phyloP scores from a whole-genome alignment of 768 basidiomycete genomes.

The Termitomyces sp. region DNA sequence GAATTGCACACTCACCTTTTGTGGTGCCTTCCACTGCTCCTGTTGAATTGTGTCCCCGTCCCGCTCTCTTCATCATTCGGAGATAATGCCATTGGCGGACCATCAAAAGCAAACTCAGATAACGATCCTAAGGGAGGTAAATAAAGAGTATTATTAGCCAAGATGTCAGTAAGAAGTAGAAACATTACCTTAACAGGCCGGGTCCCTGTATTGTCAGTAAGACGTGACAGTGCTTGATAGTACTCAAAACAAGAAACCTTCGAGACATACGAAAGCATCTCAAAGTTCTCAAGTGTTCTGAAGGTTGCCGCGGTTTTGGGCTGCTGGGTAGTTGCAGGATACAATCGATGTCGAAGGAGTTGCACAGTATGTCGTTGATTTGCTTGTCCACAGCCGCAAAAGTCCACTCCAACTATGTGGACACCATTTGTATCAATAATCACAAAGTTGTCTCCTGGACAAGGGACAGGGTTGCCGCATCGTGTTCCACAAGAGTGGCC shows the following conservation, averaged over 20 bases:
- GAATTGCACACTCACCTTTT: slow-evolving; percentile 20
- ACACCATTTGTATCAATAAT: slow-evolving; percentile 1
- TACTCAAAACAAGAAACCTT: not conserved
- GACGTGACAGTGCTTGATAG: not conserved
- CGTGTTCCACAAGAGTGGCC: slow-evolving; percentile 6
- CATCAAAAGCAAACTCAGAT: slow-evolving; percentile 2
- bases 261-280: not conserved
- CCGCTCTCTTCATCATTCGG: slow-evolving; percentile 11
- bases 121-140: slow-evolving; percentile 17
- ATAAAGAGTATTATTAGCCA: too few relatives aligned
- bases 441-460: not conserved
- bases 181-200: not conserved
- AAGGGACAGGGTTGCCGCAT: not conserved
- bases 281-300: not conserved
- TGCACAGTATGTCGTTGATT: slow-evolving; percentile 2
- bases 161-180: too few relatives aligned
- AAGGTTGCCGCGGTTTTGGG: not conserved
- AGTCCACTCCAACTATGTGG: slow-evolving; percentile 2
- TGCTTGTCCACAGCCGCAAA: slow-evolving; percentile 4
- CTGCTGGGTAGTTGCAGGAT: not conserved
- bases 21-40: slow-evolving; percentile 13
- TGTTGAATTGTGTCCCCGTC: slow-evolving; percentile 10
- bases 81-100: slow-evolving; percentile 14
- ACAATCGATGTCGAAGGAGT: slow-evolving; percentile 4
- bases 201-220: not conserved